Evolutionary conservation across 164 flowering plant species (phyloP).

Genomic region (Sextonia rubra): DNA sequence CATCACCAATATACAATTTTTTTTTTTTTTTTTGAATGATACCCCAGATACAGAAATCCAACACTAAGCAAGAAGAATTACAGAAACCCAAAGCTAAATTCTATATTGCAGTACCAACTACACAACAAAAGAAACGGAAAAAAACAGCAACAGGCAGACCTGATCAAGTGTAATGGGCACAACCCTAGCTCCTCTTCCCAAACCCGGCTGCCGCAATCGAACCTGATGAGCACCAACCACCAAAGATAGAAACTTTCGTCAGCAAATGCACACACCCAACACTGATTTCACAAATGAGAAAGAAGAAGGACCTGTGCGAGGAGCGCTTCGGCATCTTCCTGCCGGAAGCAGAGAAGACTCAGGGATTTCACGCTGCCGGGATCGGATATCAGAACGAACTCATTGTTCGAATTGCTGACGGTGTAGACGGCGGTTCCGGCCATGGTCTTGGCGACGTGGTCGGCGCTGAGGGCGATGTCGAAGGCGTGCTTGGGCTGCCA

Average conservation of each 20-base stretch:
- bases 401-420: slow-evolving; percentile 82
- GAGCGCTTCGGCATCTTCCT: slow-evolving; percentile 85
- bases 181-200: slow-evolving; percentile 64
- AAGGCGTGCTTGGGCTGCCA: slow-evolving; percentile 31
- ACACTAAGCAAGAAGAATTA: too few relatives aligned
- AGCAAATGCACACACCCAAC: too few relatives aligned
- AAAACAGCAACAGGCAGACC: slow-evolving; percentile 30
- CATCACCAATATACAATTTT: too few relatives aligned
- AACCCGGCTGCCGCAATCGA: slow-evolving; percentile 48
- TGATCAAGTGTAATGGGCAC: slow-evolving; percentile 93
- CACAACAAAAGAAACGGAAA: neutral
- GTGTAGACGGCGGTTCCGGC: slow-evolving; percentile 79
- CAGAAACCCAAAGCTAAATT: too few relatives aligned
- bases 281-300: neutral
- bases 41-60: too few relatives aligned
- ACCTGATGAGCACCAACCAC: slow-evolving; percentile 35
- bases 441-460: slow-evolving; percentile 67
- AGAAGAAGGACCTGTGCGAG: slow-evolving; percentile 64
- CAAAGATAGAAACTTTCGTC: neutral
- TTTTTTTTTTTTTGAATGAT: too few relatives aligned
- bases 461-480: slow-evolving; percentile 44
- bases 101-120: neutral
- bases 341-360: slow-evolving; percentile 82
- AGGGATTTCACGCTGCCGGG: slow-evolving; percentile 68
- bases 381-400: slow-evolving; percentile 88